These are phyloP conservation scores for Phytophthora aleatoria DNA, from an alignment of 352 stramenopile species.

Conservation along the genomic window DNA sequence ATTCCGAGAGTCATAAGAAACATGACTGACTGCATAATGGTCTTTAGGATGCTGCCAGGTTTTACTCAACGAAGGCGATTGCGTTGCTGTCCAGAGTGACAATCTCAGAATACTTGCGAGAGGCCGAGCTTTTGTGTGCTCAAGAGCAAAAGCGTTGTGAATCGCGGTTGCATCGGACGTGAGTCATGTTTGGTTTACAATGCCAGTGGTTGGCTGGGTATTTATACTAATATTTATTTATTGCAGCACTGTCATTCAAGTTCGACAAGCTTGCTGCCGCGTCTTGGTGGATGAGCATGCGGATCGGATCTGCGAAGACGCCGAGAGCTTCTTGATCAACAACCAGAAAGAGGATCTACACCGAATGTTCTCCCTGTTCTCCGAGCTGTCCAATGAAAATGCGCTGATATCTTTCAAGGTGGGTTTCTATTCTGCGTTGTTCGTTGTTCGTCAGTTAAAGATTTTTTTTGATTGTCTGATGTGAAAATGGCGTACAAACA, in stretches of 20 bases:
- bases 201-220: background rate
- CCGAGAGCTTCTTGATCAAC: conserved; percentile 74
- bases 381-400: conserved; percentile 78
- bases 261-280: conserved; percentile 76
- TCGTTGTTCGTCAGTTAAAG: background rate
- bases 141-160: conserved; percentile 86
- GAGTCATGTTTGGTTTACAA: conserved; percentile 20
- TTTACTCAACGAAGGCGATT: conserved; percentile 71
- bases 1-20: background rate
- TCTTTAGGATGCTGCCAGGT: conserved; percentile 62
- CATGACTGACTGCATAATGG: background rate
- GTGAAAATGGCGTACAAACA: conserved; percentile 28
- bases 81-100: conserved; percentile 65
- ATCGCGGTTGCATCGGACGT: conserved; percentile 77
- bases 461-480: conserved; percentile 16
- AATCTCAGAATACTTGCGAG: conserved; percentile 76
- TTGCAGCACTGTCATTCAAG: conserved; percentile 74
- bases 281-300: conserved; percentile 82
- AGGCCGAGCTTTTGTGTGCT: conserved; percentile 72
- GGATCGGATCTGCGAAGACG: conserved; percentile 82
- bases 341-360: conserved; percentile 82
- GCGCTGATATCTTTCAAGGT: conserved; percentile 86
- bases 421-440: conserved; percentile 3
- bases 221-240: background rate
- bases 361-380: conserved; percentile 83